Base-by-base conservation (phyloP, 345 rosid genomes). In the Arabis alpina region DNA sequence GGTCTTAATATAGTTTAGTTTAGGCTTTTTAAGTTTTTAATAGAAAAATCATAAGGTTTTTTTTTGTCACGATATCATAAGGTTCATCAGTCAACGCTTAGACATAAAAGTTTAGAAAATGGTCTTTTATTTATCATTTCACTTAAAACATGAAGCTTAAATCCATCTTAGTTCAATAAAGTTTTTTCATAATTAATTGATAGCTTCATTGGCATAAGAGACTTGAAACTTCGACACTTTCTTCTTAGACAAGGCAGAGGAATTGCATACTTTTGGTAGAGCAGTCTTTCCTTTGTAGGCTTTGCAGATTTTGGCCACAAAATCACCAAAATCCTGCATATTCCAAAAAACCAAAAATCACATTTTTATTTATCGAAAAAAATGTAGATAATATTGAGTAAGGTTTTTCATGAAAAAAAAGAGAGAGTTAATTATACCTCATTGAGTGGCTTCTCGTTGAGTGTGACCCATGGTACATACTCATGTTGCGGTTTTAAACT, bases 401-500 rank as follows among this genome's bases (percentile, higher is more conserved):
- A 25, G 2, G 15, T 13, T 34, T 28, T 14, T 57, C 48, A 59
- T 42, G 50, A 36, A 45, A 15, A 14, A 44, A 32, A 24, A 2
- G 24, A 63, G 4, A 19, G 23, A 19, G 32, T 28, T 28, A 28
- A 28, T 25, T 64, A 5, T 73, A 72, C 71, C 0, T 19, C 45
- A 4, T 54, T 54, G 12, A 61, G 59, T 53, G 70, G 79, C 12
- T 30, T 28, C 57, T 25, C 49, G 30, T 75, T 61, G 10, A 75
- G 57, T 44, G 79, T 75, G 37, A 68, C 64, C 79, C 79, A 75
- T 52, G 79, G 79, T 28, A 75, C 75, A 2, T 47, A 75, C n/a
- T 3, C 1, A 54, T 62, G 64, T 44, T 25, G 3, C 0, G 79
- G 79, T 28, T 62, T 54, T 25, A 75, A 70, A 61, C 48, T 61